Percentiles rank a stretch among this genome's conserved stretches.
Evolutionary conservation across 768 basidiomycete genomes (phyloP).

Genomic region (Termitomyces sp.): DNA sequence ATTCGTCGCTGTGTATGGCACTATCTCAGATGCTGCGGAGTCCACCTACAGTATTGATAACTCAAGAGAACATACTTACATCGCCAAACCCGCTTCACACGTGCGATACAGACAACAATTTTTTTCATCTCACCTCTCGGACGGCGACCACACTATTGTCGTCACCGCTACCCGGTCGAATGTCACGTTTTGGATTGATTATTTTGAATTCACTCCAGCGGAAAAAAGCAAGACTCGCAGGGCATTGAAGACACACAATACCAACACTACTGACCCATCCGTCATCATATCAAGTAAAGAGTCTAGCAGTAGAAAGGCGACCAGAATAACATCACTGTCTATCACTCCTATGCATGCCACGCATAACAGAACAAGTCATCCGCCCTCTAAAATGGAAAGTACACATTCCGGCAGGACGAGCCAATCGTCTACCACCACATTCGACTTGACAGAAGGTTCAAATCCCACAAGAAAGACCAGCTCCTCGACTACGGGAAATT

Average conservation of each 20-base stretch:
- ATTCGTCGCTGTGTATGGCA: constrained; percentile 11
- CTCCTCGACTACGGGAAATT: no score
- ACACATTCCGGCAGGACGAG: neutral
- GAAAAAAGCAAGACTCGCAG: neutral
- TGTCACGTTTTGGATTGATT: constrained; percentile 13
- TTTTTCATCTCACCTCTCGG: constrained; percentile 9
- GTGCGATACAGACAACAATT: constrained; percentile 9
- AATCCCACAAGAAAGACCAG: neutral
- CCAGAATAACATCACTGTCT: neutral
- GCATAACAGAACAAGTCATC: neutral
- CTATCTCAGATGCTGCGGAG: constrained; percentile 2
- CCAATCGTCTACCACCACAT: neutral
- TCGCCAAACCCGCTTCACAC: neutral
- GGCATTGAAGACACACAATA: neutral
- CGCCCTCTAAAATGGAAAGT: neutral
- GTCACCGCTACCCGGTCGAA: constrained; percentile 11
- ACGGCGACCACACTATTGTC: constrained; percentile 15
- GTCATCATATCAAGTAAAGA: no score
- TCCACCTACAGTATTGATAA: constrained; percentile 10
- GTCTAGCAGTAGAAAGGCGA: neutral
- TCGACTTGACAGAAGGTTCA: no score
- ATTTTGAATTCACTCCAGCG: neutral
- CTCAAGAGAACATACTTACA: neutral
- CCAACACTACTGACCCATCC: neutral
- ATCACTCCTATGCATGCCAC: no score